Evolutionary conservation across 257 asterid genomes (phyloP).

Genomic region (Gentiana straminea): DNA sequence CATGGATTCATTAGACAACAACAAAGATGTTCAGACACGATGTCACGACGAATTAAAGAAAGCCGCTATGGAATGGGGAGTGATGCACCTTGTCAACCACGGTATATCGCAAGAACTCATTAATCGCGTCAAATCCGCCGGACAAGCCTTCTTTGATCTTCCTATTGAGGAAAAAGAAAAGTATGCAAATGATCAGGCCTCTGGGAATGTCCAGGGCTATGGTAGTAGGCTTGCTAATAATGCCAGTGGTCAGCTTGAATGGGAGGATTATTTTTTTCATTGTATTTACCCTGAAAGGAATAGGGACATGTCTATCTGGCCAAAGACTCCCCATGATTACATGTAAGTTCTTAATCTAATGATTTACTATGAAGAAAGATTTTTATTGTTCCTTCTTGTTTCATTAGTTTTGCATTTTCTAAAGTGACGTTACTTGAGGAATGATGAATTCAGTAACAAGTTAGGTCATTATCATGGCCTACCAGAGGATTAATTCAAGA

Average conservation of each 20-base stretch:
- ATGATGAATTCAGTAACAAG: too few relatives aligned
- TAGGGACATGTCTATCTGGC: conserved; percentile 64
- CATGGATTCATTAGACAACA: conserved; percentile 28
- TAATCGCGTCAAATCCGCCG: conserved; percentile 44
- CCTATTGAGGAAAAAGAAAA: conserved; percentile 87
- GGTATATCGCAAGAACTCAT: conserved; percentile 45
- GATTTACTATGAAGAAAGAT: too few relatives aligned
- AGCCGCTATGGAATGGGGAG: conserved; percentile 92
- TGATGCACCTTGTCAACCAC: conserved; percentile 79
- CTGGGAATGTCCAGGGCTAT: conserved; percentile 78
- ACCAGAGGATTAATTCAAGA: too few relatives aligned
- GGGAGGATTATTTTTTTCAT: conserved; percentile 94
- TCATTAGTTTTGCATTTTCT: too few relatives aligned
- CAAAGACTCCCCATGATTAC: conserved; percentile 58
- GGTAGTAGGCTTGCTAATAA: conserved; percentile 81
- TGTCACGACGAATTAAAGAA: conserved; percentile 47
- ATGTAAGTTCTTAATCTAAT: conserved; percentile 29
- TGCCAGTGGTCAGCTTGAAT: conserved; percentile 68
- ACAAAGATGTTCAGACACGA: conserved; percentile 16
- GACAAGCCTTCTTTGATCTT: conserved; percentile 43
- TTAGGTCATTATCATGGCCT: too few relatives aligned
- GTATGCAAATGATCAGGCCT: conserved; percentile 65
- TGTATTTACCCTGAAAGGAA: conserved; percentile 47
- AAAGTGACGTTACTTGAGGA: too few relatives aligned
- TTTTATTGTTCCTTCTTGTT: too few relatives aligned